Conservation (phyloP, 805 yeast species). For the Candida koratica region DNA sequence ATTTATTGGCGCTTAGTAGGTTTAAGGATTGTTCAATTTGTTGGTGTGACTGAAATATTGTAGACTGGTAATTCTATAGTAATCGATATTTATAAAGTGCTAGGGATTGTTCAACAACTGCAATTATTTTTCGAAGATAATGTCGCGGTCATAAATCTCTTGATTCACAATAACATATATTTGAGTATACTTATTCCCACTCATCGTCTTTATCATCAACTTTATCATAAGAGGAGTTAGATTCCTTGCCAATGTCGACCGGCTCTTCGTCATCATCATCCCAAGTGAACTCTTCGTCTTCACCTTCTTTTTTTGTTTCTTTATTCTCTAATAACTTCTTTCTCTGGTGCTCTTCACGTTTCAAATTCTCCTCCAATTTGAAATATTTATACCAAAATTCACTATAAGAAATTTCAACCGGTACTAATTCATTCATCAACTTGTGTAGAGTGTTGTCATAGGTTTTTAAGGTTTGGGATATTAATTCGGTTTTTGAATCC, state of each 20-base stretch:
- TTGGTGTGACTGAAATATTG: no score
- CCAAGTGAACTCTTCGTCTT: constrained; percentile 49
- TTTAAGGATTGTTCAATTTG: neutral
- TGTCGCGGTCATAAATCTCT: neutral
- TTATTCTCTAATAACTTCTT: constrained; percentile 52
- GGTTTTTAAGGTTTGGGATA: constrained; percentile 43
- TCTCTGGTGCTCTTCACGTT: constrained; percentile 61
- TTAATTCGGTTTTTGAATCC: constrained; percentile 48
- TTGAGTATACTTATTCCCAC: constrained; percentile 44
- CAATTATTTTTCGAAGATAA: no score
- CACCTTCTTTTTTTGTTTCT: constrained; percentile 29
- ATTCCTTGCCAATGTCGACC: constrained; percentile 14
- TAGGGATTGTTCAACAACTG: no score
- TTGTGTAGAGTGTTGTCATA: constrained; percentile 48
- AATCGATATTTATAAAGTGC: no score
- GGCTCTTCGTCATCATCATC: constrained; percentile 29
- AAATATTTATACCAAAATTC: constrained; percentile 77
- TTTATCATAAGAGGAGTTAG: neutral
- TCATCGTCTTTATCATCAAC: constrained; percentile 46
- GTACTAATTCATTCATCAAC: constrained; percentile 63
- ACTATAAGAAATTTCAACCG: constrained; percentile 52
- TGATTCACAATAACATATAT: neutral
- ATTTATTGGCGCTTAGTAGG: neutral
- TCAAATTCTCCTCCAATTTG: constrained; percentile 47
- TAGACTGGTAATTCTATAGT: no score